phyloP scores from a whole-genome alignment of 768 basidiomycete genomes.

The Fistulinella prunicolor region DNA sequence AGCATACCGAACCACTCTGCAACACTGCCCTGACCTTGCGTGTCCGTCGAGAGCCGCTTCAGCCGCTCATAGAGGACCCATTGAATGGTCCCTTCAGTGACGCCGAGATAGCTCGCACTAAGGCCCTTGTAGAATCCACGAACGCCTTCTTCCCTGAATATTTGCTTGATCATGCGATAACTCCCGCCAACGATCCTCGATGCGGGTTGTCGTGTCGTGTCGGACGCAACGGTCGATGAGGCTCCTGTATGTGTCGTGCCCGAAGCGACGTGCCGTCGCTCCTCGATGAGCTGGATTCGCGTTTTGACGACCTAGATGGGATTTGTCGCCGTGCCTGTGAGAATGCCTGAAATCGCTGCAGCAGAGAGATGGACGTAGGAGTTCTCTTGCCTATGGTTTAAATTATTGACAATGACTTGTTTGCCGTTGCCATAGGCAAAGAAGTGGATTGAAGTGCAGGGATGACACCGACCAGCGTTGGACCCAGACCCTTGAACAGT shows the following conservation, averaged over 20 bases:
- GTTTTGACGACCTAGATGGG: constrained; percentile 99
- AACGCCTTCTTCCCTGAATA: constrained; percentile 77
- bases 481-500: constrained; percentile 91
- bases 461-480: constrained; percentile 90
- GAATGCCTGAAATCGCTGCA: constrained; percentile 82
- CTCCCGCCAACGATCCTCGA: constrained; percentile 51
- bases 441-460: constrained; percentile 96
- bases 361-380: constrained; percentile 81
- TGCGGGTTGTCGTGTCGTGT: constrained; percentile 7
- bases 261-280: constrained; percentile 17
- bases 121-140: constrained; percentile 93
- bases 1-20: constrained; percentile 80
- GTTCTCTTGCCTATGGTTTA: constrained; percentile 78
- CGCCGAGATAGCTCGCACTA: constrained; percentile 92
- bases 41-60: constrained; percentile 60
- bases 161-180: constrained; percentile 62
- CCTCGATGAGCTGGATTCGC: constrained; percentile 71
- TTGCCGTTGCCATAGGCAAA: constrained; percentile 98
- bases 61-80: constrained; percentile 96
- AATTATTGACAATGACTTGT: constrained; percentile 76
- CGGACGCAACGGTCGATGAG: background rate
- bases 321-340: constrained; percentile 89
- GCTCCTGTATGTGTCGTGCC: no score
- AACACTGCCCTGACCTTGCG: constrained; percentile 54
- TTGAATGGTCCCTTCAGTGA: constrained; percentile 94